Evolutionary conservation across 2,329 filamentous ascomycete species (phyloP).

Genomic region (Alternaria sp.): DNA sequence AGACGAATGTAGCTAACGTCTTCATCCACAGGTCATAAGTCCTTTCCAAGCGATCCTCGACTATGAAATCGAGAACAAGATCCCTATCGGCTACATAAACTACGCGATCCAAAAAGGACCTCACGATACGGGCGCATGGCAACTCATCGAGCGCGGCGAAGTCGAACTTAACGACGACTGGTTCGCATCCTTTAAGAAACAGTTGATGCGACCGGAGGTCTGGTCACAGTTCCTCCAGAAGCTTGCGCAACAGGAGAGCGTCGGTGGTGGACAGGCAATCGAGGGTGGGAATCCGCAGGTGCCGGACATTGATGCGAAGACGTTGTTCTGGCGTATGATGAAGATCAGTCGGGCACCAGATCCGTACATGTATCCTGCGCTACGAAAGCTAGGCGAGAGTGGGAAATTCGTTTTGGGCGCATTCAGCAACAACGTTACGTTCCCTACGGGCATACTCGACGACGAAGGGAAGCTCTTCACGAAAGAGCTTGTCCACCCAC

Average conservation of each 20-base stretch:
- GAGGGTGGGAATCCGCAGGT: slow-evolving; percentile 62
- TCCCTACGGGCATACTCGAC: slow-evolving; percentile 77
- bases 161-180: slow-evolving; percentile 78
- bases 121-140: slow-evolving; percentile 81
- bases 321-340: slow-evolving; percentile 95
- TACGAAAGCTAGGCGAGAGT: slow-evolving; percentile 69
- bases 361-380: slow-evolving; percentile 86
- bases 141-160: slow-evolving; percentile 84
- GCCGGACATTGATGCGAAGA: slow-evolving; percentile 78
- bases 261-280: slow-evolving; percentile 43
- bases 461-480: slow-evolving; percentile 58
- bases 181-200: slow-evolving; percentile 77
- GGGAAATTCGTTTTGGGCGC: slow-evolving; percentile 68
- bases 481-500: slow-evolving; percentile 42
- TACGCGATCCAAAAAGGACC: slow-evolving; percentile 82
- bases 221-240: slow-evolving; percentile 71
- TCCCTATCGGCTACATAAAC: slow-evolving; percentile 92
- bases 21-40: slow-evolving; percentile 73
- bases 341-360: slow-evolving; percentile 73
- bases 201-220: slow-evolving; percentile 71
- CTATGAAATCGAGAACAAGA: slow-evolving; percentile 79
- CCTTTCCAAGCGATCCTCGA: slow-evolving; percentile 93
- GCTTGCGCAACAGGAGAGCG: slow-evolving; percentile 28
- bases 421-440: slow-evolving; percentile 89
- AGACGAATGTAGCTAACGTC: slow-evolving; percentile 6